A percentile compares a stretch with the other conserved stretches of the same genome.
Conservation (phyloP, 768 basidiomycete genomes). For the Boletus speciosus region DNA sequence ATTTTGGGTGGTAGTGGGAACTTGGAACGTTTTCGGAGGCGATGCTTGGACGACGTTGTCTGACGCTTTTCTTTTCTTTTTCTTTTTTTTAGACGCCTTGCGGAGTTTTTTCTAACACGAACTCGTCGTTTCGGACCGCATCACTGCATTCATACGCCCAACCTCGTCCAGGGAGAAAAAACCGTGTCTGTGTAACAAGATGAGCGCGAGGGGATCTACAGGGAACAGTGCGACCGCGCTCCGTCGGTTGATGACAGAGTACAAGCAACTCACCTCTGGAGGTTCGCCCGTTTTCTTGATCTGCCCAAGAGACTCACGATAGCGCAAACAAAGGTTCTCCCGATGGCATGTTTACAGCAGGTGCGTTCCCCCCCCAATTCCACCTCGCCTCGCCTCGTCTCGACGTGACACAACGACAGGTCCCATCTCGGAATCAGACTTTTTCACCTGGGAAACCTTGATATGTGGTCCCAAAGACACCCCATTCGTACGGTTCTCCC, state of each 20-base stretch:
- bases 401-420: conserved; percentile 40
- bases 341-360: conserved; percentile 96
- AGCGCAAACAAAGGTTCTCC: conserved; percentile 55
- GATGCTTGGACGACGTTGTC: no score
- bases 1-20: no score
- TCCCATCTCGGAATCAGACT: conserved; percentile 86
- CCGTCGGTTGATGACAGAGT: conserved; percentile 88
- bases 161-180: no score
- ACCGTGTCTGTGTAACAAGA: not conserved
- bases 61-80: no score
- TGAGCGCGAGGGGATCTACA: conserved; percentile 47
- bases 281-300: conserved; percentile 38
- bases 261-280: conserved; percentile 79
- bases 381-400: no score
- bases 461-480: conserved; percentile 94
- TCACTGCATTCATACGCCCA: no score
- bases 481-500: conserved; percentile 62
- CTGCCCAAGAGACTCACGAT: not conserved
- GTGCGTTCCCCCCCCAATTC: conserved; percentile 29
- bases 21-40: no score
- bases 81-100: no score
- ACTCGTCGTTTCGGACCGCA: no score
- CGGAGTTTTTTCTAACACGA: no score
- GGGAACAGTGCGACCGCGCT: conserved; percentile 64
- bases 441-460: conserved; percentile 95